phyloP scores from a whole-genome alignment of 2,329 filamentous ascomycete genomes.

The Cordyceps farinosa region DNA sequence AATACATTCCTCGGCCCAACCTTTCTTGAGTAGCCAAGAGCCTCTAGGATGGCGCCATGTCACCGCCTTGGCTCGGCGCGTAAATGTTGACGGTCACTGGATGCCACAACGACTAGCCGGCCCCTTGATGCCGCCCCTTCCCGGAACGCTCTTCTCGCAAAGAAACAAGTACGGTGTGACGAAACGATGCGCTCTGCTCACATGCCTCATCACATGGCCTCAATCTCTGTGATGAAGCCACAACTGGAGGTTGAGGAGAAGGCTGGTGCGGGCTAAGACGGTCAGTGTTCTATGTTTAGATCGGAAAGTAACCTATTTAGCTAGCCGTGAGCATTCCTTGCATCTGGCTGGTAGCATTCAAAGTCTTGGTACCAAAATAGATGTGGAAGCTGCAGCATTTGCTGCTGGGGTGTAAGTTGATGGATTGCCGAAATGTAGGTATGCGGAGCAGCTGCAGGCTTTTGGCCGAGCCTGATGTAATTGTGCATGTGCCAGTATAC shows the following conservation, averaged over 20 bases:
- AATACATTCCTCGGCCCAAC: neutral
- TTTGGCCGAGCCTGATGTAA: neutral
- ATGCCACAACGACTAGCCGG: neutral
- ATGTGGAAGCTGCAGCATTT: neutral
- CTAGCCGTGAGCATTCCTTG: neutral
- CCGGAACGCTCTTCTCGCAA: neutral
- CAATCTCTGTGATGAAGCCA: neutral
- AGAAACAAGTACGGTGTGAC: constrained; percentile 2
- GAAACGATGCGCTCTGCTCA: neutral
- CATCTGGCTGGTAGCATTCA: neutral
- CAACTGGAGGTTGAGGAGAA: neutral
- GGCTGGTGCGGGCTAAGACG: neutral
- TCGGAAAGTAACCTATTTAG: neutral
- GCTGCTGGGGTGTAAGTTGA: neutral
- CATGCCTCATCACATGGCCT: neutral
- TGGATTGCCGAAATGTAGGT: neutral
- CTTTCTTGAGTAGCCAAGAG: neutral
- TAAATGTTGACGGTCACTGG: neutral
- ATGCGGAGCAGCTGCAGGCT: neutral
- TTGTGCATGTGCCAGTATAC: neutral
- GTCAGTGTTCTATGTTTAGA: constrained; percentile 4
- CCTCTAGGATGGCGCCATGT: neutral
- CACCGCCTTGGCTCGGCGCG: constrained; percentile 7
- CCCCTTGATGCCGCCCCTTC: neutral
- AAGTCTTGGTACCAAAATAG: neutral